Conservation (phyloP, 2,329 filamentous ascomycete species). For the Phyllosticta capitalensis region DNA sequence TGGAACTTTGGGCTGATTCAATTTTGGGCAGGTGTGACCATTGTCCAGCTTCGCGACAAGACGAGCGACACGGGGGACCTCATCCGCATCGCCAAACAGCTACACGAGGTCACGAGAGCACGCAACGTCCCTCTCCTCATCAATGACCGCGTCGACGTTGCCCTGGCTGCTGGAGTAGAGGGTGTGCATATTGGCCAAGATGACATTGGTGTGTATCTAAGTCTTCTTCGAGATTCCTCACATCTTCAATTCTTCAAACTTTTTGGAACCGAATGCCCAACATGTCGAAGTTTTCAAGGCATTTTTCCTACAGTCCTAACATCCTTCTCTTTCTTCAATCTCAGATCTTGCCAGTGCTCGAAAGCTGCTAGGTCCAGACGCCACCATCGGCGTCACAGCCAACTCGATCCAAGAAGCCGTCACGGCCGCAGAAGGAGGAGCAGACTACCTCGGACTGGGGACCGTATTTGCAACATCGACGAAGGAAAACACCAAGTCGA, state of each 20-base stretch:
- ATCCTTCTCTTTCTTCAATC: constrained; percentile 2
- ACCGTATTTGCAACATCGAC: constrained; percentile 81
- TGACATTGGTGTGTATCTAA: constrained; percentile 56
- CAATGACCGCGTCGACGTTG: constrained; percentile 88
- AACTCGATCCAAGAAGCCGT: constrained; percentile 64
- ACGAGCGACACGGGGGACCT: constrained; percentile 62
- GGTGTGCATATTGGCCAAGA: constrained; percentile 94
- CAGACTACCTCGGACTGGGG: constrained; percentile 84
- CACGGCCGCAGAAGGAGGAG: constrained; percentile 62
- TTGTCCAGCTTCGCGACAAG: constrained; percentile 91
- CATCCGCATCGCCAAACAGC: constrained; percentile 57
- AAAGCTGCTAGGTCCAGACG: constrained; percentile 59
- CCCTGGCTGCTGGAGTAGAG: constrained; percentile 74
- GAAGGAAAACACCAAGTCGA: constrained; percentile 77
- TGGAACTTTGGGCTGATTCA: neutral
- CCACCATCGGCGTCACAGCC: constrained; percentile 86
- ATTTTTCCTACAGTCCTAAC: neutral
- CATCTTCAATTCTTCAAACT: neutral
- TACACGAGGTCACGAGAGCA: constrained; percentile 61
- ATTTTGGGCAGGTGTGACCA: constrained; percentile 49
- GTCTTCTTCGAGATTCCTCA: neutral
- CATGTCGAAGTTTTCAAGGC: neutral
- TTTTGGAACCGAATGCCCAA: neutral
- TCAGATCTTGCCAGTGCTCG: constrained; percentile 56
- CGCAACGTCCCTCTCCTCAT: constrained; percentile 73